A percentile compares a stretch with the other conserved stretches of the same genome.
These are phyloP conservation scores for Blastobotrys indianensis DNA, from an alignment of 1,139 yeast species.

Conservation along the genomic window DNA sequence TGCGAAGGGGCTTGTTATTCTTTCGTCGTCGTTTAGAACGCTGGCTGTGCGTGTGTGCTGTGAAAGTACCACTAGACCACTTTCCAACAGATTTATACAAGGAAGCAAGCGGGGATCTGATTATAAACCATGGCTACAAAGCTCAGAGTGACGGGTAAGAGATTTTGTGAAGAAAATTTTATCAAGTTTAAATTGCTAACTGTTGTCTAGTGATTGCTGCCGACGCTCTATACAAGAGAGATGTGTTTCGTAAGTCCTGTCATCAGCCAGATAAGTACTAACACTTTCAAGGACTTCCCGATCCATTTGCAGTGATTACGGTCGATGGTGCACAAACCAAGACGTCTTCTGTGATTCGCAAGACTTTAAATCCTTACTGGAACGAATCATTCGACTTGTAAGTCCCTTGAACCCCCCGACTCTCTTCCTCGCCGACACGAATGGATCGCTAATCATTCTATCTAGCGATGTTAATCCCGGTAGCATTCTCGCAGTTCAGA, in stretches of 20 bases:
- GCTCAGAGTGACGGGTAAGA: constrained; percentile 9
- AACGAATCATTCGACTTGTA: constrained; percentile 72
- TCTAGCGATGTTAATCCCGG: constrained; percentile 62
- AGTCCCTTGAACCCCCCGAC: background rate
- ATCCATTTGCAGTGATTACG: constrained; percentile 95
- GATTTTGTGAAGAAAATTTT: background rate
- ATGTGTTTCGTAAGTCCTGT: constrained; percentile 67
- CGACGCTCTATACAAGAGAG: constrained; percentile 91
- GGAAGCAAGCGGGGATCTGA: too few relatives aligned
- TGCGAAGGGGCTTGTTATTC: too few relatives aligned
- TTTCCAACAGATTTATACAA: too few relatives aligned
- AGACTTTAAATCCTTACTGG: constrained; percentile 97
- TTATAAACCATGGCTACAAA: background rate
- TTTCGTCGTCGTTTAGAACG: too few relatives aligned
- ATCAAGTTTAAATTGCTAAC: constrained; percentile 1
- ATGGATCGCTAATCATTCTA: background rate
- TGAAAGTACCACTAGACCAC: too few relatives aligned
- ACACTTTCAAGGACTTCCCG: constrained; percentile 48
- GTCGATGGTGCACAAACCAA: constrained; percentile 96
- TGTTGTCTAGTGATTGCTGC: constrained; percentile 70
- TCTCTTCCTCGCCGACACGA: too few relatives aligned
- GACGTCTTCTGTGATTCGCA: constrained; percentile 88
- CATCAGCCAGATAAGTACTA: background rate
- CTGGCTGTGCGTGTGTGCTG: too few relatives aligned
- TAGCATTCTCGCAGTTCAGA: constrained; percentile 85